Conservation (phyloP, 352 stramenopile genomes). For the Globisporangium abappressorium region DNA sequence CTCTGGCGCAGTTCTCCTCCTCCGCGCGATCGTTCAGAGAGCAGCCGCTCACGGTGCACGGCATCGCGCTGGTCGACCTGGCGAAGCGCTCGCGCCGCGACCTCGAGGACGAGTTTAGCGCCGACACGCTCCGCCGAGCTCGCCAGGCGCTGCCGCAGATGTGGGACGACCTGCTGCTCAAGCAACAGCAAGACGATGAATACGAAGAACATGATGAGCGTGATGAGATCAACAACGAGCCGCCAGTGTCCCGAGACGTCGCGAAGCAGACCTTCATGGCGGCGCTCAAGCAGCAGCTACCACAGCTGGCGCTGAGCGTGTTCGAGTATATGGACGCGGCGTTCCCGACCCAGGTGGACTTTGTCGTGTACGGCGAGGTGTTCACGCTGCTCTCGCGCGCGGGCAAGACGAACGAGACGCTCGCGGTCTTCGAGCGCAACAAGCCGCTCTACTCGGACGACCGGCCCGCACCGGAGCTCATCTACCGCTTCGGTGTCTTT, state of each 20-base stretch:
- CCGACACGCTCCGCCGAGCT: conserved; percentile 22
- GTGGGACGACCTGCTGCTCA: conserved; percentile 24
- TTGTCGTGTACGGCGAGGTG: conserved; percentile 42
- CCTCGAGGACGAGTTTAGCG: conserved; percentile 24
- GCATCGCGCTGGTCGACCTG: conserved; percentile 31
- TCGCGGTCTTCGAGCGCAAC: conserved; percentile 29
- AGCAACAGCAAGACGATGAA: conserved; percentile 2
- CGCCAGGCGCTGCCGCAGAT: conserved; percentile 23
- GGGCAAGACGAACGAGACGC: conserved; percentile 23
- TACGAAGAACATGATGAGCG: background rate
- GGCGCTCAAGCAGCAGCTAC: conserved; percentile 22
- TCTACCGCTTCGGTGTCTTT: conserved; percentile 57
- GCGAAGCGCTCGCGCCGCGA: conserved; percentile 27
- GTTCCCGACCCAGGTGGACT: conserved; percentile 29
- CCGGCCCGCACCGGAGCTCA: conserved; percentile 37
- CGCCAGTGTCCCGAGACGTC: conserved; percentile 17
- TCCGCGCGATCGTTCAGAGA: background rate
- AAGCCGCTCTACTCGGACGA: conserved; percentile 26
- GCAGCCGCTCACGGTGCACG: conserved; percentile 11
- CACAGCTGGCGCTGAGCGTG: conserved; percentile 28
- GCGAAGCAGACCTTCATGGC: conserved; percentile 32
- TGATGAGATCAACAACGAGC: conserved; percentile 2
- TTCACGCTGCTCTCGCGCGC: conserved; percentile 31
- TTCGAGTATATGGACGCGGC: conserved; percentile 43
- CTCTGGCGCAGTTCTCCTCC: background rate